A percentile compares a stretch with the other conserved stretches of the same genome.
Evolutionary conservation across 495 filamentous ascomycete genomes (phyloP).

Genomic region (Xylaria scruposa): DNA sequence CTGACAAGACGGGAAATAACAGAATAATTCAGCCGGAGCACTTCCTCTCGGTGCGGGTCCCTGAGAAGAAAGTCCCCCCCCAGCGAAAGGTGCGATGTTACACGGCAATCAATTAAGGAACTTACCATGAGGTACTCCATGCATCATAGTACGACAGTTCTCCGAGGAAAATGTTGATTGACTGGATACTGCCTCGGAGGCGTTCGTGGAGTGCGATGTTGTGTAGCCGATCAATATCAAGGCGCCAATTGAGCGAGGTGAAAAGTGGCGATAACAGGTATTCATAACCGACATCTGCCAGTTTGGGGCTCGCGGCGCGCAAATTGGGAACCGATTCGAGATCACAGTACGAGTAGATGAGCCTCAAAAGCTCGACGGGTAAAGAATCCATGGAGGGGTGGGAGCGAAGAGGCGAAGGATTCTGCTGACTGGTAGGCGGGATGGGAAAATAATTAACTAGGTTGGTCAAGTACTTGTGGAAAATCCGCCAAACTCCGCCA

Average conservation of each 20-base stretch:
- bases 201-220: constrained; percentile 52
- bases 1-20: neutral
- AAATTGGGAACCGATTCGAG: constrained; percentile 45
- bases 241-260: constrained; percentile 52
- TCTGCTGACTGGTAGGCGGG: constrained; percentile 21
- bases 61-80: neutral
- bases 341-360: constrained; percentile 55
- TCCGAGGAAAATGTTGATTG: constrained; percentile 54
- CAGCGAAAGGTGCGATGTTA: neutral
- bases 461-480: neutral
- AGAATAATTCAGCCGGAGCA: neutral
- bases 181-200: constrained; percentile 48
- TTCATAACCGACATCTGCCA: constrained; percentile 55
- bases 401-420: constrained; percentile 4
- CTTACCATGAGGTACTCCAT: constrained; percentile 47
- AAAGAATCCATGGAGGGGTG: constrained; percentile 42
- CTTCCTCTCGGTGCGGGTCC: neutral
- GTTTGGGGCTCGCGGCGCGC: constrained; percentile 45
- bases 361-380: constrained; percentile 55
- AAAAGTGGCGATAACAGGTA: constrained; percentile 50
- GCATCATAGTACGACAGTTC: constrained; percentile 51
- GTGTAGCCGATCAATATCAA: constrained; percentile 53
- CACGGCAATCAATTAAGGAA: neutral
- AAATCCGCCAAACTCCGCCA: constrained; percentile 36
- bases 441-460: constrained; percentile 7